Evolutionary conservation across 176 grass and related monocot genomes (phyloP).

Genomic region (Dactylis glomerata): DNA sequence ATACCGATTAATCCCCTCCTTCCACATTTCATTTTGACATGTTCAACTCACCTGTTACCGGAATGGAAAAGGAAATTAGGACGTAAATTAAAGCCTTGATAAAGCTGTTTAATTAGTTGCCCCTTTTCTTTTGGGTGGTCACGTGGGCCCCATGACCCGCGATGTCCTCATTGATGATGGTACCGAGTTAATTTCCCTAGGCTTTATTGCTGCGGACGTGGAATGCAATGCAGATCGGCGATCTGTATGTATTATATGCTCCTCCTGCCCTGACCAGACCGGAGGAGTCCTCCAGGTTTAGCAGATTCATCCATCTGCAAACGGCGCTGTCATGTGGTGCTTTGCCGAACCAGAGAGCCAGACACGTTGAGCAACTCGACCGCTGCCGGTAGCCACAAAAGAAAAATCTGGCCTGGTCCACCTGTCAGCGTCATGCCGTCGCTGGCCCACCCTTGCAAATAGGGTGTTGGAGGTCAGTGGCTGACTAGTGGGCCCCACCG

Average conservation of each 20-base stretch:
- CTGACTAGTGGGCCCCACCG: background rate
- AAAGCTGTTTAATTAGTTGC: conserved; percentile 26
- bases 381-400: background rate
- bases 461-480: no score
- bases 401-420: background rate
- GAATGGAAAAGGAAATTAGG: background rate
- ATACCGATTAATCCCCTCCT: background rate
- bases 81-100: conserved; percentile 26
- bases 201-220: conserved; percentile 29
- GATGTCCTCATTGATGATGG: conserved; percentile 41
- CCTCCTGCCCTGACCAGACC: conserved; percentile 11
- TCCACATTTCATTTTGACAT: background rate
- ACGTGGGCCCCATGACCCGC: conserved; percentile 40
- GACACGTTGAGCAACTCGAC: background rate
- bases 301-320: background rate
- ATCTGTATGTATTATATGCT: background rate
- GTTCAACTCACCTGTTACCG: background rate
- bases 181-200: conserved; percentile 15
- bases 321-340: background rate
- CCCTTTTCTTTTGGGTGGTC: conserved; percentile 1
- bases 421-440: background rate
- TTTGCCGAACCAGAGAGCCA: background rate
- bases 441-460: background rate
- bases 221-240: background rate
- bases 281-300: conserved; percentile 17